Evolutionary conservation across 495 filamentous ascomycete species (phyloP).

Genomic region (Neurospora sublineolata): DNA sequence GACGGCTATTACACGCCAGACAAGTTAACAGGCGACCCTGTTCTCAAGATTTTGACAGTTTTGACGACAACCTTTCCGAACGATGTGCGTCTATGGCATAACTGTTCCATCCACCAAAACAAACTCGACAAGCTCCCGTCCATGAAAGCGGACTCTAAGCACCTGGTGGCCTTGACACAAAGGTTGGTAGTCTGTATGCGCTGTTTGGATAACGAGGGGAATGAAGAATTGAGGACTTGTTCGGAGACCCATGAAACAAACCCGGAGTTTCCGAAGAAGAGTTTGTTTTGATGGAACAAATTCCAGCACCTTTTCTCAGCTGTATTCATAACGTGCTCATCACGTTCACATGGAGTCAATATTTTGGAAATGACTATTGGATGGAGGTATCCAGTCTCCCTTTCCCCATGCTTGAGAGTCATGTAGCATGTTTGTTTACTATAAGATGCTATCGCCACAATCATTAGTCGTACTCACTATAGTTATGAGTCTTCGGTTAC

Average conservation of each 20-base stretch:
- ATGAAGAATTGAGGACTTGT: too few relatives aligned
- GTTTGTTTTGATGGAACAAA: neutral
- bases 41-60: too few relatives aligned
- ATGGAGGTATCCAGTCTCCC: neutral
- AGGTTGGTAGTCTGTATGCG: too few relatives aligned
- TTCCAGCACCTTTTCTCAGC: neutral
- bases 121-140: neutral
- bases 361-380: neutral
- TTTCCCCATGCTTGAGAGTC: neutral
- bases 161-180: too few relatives aligned
- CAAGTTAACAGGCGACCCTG: too few relatives aligned
- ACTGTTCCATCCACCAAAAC: fast-evolving
- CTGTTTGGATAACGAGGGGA: too few relatives aligned
- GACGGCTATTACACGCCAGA: neutral
- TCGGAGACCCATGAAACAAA: neutral
- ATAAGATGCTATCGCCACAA: neutral
- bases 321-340: neutral
- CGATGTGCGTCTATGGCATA: too few relatives aligned
- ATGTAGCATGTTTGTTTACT: neutral
- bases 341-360: neutral
- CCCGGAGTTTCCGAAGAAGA: neutral
- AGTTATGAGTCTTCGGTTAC: neutral
- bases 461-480: neutral
- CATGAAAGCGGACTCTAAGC: too few relatives aligned
- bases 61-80: too few relatives aligned